These are phyloP conservation scores for Boeremia lycopersici DNA, from an alignment of 2,329 filamentous ascomycete genomes.

Conservation along the genomic window DNA sequence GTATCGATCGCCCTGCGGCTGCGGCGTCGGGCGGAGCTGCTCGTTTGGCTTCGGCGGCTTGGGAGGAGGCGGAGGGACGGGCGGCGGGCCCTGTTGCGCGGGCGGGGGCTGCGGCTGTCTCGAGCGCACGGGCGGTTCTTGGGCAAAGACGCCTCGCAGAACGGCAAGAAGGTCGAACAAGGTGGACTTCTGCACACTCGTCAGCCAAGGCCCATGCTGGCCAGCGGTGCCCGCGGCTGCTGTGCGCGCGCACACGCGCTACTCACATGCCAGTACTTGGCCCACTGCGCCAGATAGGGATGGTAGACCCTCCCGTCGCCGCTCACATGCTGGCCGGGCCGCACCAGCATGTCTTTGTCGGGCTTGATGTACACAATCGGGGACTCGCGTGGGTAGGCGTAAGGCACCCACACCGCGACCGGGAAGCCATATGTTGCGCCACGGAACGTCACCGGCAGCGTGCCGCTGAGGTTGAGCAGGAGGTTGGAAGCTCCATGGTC, in stretches of 20 bases:
- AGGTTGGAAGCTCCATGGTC: conserved; percentile 86
- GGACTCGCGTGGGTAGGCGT: conserved; percentile 83
- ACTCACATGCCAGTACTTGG: conserved; percentile 86
- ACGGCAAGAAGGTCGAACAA: conserved; percentile 82
- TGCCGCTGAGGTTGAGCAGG: conserved; percentile 84
- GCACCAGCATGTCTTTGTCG: conserved; percentile 83
- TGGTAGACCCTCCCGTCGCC: conserved; percentile 94
- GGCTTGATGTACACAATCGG: conserved; percentile 90
- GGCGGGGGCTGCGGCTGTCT: conserved; percentile 55
- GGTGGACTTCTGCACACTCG: conserved; percentile 71
- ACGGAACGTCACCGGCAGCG: conserved; percentile 88
- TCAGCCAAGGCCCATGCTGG: conserved; percentile 16
- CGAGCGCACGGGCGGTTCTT: conserved; percentile 89
- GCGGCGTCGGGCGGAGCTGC: conserved; percentile 30
- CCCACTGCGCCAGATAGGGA: conserved; percentile 91
- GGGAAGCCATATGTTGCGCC: conserved; percentile 91
- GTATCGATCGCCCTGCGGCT: conserved; percentile 35
- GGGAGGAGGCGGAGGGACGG: conserved; percentile 66
- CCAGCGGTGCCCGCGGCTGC: not conserved
- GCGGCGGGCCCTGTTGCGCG: conserved; percentile 40
- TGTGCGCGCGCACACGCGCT: not conserved
- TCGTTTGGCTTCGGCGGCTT: conserved; percentile 54
- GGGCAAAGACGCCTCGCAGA: conserved; percentile 85
- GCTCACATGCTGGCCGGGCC: conserved; percentile 93
- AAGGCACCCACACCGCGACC: conserved; percentile 89